A percentile compares a stretch with the other conserved stretches of the same genome.
phyloP scores from a whole-genome alignment of 257 asterid species.

The Nicotiana knightiana region DNA sequence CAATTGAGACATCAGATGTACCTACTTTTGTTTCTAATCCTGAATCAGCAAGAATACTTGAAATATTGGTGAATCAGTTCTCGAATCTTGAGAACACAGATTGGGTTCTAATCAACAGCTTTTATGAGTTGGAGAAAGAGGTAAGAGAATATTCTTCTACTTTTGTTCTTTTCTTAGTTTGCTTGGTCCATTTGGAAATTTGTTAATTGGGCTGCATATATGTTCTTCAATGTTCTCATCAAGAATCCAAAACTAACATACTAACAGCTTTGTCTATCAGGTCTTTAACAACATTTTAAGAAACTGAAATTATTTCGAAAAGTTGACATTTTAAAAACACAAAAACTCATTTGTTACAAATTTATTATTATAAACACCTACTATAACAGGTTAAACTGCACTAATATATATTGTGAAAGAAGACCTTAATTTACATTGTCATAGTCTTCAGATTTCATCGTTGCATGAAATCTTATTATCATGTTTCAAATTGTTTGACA shows the following conservation, averaged over 20 bases:
- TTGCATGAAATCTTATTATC: background rate
- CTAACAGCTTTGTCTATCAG: no score
- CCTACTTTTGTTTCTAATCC: background rate
- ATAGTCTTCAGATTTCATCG: no score
- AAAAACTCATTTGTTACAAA: no score
- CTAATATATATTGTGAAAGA: no score
- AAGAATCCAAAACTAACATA: background rate
- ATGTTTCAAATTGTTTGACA: background rate
- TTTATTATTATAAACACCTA: no score
- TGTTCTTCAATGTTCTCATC: background rate
- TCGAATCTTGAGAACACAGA: slow-evolving; percentile 23
- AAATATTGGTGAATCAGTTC: slow-evolving; percentile 16
- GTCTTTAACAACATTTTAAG: no score
- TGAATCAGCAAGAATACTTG: background rate
- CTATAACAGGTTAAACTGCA: no score
- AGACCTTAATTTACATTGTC: no score
- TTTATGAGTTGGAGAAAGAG: slow-evolving; percentile 31
- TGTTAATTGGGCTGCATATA: background rate
- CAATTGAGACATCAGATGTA: background rate
- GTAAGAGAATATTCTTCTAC: background rate
- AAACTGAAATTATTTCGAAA: no score
- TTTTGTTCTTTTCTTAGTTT: background rate
- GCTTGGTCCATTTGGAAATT: background rate
- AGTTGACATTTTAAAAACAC: no score
- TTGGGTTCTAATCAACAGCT: slow-evolving; percentile 34